Evolutionary conservation across 257 asterid species (phyloP), one percentile per base, ranked within the genome.

Genomic region (Capsicum chinense): DNA sequence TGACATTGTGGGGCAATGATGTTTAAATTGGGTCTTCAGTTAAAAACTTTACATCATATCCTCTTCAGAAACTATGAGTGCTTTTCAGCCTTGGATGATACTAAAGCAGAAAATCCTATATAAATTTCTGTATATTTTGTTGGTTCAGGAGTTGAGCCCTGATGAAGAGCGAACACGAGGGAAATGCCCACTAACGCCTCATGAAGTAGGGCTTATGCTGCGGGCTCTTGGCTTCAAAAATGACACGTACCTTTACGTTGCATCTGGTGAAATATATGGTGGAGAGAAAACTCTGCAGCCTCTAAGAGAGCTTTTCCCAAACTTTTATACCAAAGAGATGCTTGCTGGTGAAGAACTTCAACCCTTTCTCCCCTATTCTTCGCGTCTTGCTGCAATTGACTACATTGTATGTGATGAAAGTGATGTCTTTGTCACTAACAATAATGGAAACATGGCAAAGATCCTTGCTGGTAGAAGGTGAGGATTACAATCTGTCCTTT

Each of bases 391-490:
- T 83, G 98, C 99, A 62, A 84, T 94, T 47, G 99, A 97, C 88
- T 95, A 95, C 91, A 91, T 92, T 69, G 99, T 95, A 54, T 93
- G 97, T 73, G 98, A 97, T 80, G 98, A 95, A 89, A 95, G 99
- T 87, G 98, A 97, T 87, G 99, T 97, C 83, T 97, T 97, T 85
- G 94, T 93, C 86, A 93, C 99, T 58, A 97, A 97, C 90, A 97
- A 97, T 89, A 97, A 97, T 0, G 99, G 99, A 83, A 97, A 97
- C 89, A 97, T 97, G 99, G 99, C 98, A 85, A 97, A 97, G 90
- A 93, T 97, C 91, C 94, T 97, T 78, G 98, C 99, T 83, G 99
- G 99, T 83, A 92, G 97, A 83, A 93, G 99, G 99, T 97, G 85
- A 74, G 83, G 56, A 84, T 56, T 21, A 66, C 59, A 47, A 60